Evolutionary conservation across 768 basidiomycete genomes (phyloP).

Genomic region (Fomitopsis pulvina): DNA sequence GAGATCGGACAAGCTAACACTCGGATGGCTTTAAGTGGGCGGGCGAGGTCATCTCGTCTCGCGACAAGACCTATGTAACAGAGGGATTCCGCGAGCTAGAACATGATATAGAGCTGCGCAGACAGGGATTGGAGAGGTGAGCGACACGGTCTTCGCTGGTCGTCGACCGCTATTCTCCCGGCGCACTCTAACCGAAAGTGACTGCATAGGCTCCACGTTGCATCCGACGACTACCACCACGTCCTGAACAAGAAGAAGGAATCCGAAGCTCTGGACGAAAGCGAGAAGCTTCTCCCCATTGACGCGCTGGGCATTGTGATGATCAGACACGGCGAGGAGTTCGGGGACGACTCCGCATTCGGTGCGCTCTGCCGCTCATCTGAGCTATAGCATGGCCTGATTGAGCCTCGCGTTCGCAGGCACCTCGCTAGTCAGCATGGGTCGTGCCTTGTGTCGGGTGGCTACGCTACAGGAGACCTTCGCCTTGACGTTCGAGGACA

Average conservation of each 20-base stretch:
- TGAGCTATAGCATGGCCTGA: not conserved
- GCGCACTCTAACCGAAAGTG: not conserved
- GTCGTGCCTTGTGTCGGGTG: slow-evolving; percentile 79
- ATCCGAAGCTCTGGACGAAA: slow-evolving; percentile 51
- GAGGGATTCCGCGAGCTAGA: slow-evolving; percentile 81
- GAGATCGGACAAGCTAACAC: not conserved
- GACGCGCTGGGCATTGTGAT: slow-evolving; percentile 82
- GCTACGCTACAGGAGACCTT: slow-evolving; percentile 83
- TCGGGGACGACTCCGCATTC: slow-evolving; percentile 68
- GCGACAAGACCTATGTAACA: slow-evolving; percentile 72
- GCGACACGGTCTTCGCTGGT: too few relatives aligned
- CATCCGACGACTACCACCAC: slow-evolving; percentile 66
- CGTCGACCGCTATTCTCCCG: too few relatives aligned
- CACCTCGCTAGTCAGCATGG: slow-evolving; percentile 64
- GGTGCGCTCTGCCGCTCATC: slow-evolving; percentile 31
- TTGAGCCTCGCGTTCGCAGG: slow-evolving; percentile 35
- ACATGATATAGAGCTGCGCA: slow-evolving; percentile 75
- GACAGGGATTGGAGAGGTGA: slow-evolving; percentile 66
- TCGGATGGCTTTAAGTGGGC: slow-evolving; percentile 55
- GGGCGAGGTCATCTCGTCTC: slow-evolving; percentile 79
- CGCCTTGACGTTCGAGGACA: slow-evolving; percentile 64
- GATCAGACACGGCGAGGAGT: slow-evolving; percentile 80
- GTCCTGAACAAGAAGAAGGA: slow-evolving; percentile 72
- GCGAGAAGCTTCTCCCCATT: slow-evolving; percentile 66
- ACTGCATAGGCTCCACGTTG: slow-evolving; percentile 52